Conservation (phyloP, 345 rosid species). For the Kandelia obovata region DNA sequence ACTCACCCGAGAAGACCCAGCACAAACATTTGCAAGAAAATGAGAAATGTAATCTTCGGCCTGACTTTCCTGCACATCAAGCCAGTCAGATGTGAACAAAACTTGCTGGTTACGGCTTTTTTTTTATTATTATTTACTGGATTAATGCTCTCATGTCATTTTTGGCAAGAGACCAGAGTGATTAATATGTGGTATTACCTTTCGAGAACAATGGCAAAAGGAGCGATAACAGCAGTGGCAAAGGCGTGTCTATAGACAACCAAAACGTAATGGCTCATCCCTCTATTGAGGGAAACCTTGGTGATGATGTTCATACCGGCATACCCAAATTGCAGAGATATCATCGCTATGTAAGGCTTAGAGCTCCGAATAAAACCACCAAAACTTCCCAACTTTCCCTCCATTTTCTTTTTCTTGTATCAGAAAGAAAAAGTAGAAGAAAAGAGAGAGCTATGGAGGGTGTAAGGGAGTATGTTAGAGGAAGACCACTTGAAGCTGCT, state of each 20-base stretch:
- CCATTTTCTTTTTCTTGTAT: conserved; percentile 2
- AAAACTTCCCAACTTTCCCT: conserved; percentile 6
- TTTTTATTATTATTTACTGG: too few species aligned
- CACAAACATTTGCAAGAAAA: conserved; percentile 16
- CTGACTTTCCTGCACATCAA: conserved; percentile 17
- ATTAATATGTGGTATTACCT: conserved; percentile 9
- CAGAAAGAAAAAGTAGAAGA: background rate
- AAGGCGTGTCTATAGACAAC: conserved; percentile 27
- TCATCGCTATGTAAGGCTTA: conserved; percentile 27
- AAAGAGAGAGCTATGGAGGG: background rate
- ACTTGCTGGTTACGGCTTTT: too few species aligned
- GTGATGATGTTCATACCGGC: conserved; percentile 29
- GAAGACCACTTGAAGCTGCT: conserved; percentile 20
- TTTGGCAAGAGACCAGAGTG: too few species aligned
- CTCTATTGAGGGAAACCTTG: conserved; percentile 26
- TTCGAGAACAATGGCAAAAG: conserved; percentile 25
- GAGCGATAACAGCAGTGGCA: conserved; percentile 27
- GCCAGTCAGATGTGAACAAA: background rate
- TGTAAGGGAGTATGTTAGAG: background rate
- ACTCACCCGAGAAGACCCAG: conserved; percentile 28
- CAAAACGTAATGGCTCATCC: conserved; percentile 30
- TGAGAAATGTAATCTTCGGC: conserved; percentile 24
- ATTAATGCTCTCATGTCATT: too few species aligned
- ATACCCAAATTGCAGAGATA: conserved; percentile 27
- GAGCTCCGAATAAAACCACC: conserved; percentile 3